phyloP scores from a whole-genome alignment of 352 stramenopile species.

The Aphanomyces euteiches region DNA sequence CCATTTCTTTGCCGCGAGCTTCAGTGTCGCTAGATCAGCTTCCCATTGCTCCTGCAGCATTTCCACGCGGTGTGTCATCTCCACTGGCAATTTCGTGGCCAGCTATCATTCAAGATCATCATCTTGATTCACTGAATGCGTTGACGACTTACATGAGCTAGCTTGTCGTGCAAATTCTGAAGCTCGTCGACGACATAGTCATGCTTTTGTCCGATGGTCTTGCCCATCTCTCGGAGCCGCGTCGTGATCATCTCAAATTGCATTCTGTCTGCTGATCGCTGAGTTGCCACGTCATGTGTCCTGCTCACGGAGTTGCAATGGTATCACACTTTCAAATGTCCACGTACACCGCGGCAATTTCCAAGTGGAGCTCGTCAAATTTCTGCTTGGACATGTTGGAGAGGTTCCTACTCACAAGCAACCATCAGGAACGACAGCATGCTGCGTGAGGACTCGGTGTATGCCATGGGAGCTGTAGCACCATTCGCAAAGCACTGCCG shows the following conservation, averaged over 20 bases:
- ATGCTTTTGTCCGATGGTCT: slow-evolving; percentile 36
- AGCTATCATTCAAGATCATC: not conserved
- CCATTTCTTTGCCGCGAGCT: not conserved
- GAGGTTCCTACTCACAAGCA: not conserved
- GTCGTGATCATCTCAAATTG: slow-evolving; percentile 63
- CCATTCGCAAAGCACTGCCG: not conserved
- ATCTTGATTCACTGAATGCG: not conserved
- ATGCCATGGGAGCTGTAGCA: too few relatives aligned
- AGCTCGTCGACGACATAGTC: not conserved
- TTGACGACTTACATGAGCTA: not conserved
- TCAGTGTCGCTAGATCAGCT: slow-evolving; percentile 13
- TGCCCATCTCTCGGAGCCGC: slow-evolving; percentile 48
- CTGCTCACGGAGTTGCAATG: slow-evolving; percentile 27
- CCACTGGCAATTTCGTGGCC: slow-evolving; percentile 16
- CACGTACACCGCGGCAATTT: slow-evolving; percentile 10
- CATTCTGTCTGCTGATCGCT: slow-evolving; percentile 47
- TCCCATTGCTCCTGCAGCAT: not conserved
- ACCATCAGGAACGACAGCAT: too few relatives aligned
- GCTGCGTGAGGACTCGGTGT: too few relatives aligned
- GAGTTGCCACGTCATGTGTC: slow-evolving; percentile 41
- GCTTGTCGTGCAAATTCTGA: slow-evolving; percentile 1
- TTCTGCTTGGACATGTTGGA: slow-evolving; percentile 37
- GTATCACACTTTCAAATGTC: not conserved
- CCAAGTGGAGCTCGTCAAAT: slow-evolving; percentile 26
- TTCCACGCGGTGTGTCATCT: slow-evolving; percentile 7